Conservation (phyloP, 768 basidiomycete genomes). For the Boletellus emodensis region DNA sequence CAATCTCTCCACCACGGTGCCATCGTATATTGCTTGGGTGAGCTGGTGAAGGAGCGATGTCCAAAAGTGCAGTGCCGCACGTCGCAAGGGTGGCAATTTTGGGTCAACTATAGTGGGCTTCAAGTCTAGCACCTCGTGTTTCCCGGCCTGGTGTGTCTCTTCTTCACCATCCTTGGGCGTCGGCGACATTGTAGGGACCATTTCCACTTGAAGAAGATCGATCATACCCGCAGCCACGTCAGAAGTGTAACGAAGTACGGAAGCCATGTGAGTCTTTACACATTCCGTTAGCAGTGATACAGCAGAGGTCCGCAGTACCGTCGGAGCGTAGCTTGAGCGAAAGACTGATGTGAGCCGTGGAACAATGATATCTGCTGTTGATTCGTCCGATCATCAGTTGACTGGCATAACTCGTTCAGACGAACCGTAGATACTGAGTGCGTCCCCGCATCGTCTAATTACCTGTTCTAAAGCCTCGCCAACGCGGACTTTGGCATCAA, state of each 20-base stretch:
- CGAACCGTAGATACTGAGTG: conserved; percentile 66
- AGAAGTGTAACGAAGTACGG: conserved; percentile 57
- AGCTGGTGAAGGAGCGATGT: conserved; percentile 61
- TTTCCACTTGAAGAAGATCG: conserved; percentile 72
- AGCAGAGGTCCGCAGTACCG: conserved; percentile 65
- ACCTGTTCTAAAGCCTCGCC: conserved; percentile 85
- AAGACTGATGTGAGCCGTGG: conserved; percentile 68
- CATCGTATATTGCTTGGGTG: conserved; percentile 49
- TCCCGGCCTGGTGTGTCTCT: conserved; percentile 2
- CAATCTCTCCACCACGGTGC: conserved; percentile 5
- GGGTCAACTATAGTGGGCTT: conserved; percentile 55
- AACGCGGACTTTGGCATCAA: conserved; percentile 71
- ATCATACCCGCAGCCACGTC: conserved; percentile 67
- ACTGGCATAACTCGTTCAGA: conserved; percentile 1
- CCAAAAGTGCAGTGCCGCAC: conserved; percentile 84
- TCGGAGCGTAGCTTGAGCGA: conserved; percentile 58
- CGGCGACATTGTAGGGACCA: conserved; percentile 26
- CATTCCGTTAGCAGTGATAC: conserved; percentile 72
- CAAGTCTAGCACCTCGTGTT: conserved; percentile 39
- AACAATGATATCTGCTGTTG: conserved; percentile 62
- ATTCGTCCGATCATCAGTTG: conserved; percentile 2
- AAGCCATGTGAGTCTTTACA: conserved; percentile 57
- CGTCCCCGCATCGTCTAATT: conserved; percentile 66
- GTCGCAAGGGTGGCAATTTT: conserved; percentile 75
- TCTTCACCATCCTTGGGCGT: conserved; percentile 16